Percentiles rank a stretch among this genome's conserved stretches.
Evolutionary conservation across 2,329 filamentous ascomycete species (phyloP).

Genomic region (Metarhizium anisopliae): DNA sequence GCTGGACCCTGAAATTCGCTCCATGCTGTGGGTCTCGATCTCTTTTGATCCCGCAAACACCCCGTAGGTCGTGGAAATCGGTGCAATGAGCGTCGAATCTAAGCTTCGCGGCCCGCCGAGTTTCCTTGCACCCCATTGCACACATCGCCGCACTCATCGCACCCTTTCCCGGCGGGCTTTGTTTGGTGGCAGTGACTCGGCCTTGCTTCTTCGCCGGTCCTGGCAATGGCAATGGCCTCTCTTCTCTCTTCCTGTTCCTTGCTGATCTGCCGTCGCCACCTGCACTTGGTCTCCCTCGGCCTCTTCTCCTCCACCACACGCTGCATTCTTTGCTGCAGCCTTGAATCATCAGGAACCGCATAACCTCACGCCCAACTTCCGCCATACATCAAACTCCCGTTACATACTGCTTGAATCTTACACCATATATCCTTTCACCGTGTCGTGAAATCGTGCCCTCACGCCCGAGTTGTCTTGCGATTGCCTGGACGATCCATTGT

Average conservation of each 20-base stretch:
- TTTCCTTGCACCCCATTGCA: not conserved
- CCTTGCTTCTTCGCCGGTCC: not conserved
- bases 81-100: conserved; percentile 24
- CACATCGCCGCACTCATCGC: not conserved
- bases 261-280: conserved; percentile 1
- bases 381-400: not conserved
- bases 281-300: not conserved
- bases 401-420: not conserved
- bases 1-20: conserved; percentile 16
- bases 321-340: not conserved
- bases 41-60: conserved; percentile 18
- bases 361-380: not conserved
- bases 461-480: not conserved
- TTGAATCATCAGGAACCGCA: not conserved
- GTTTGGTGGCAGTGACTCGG: not conserved
- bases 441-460: not conserved
- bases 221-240: conserved; percentile 4
- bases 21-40: conserved; percentile 14
- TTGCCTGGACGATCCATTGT: not conserved
- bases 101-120: conserved; percentile 6
- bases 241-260: not conserved
- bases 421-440: not conserved
- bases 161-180: not conserved
- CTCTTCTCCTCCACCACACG: not conserved
- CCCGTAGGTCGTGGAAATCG: conserved; percentile 22